These are phyloP conservation scores for Cucumis melo DNA, from an alignment of 306 rosid genomes.

Conservation along the genomic window DNA sequence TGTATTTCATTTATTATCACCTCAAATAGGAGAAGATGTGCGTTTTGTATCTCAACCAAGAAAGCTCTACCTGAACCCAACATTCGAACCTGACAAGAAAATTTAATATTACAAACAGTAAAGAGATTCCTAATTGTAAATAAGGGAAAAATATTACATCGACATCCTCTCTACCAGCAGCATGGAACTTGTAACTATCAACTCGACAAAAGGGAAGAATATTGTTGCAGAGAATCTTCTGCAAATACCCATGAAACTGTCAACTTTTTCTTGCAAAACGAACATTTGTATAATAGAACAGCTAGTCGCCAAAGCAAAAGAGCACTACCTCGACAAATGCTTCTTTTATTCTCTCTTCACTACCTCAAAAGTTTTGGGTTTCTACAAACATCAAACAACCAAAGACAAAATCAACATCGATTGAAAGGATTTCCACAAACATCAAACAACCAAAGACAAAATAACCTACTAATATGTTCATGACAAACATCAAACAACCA, in stretches of 20 bases:
- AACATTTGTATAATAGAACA: conserved; percentile 2
- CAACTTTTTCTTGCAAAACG: conserved; percentile 13
- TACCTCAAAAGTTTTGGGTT: no score
- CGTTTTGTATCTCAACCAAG: conserved; percentile 77
- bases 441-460: no score
- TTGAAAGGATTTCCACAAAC: no score
- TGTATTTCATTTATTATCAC: conserved; percentile 29
- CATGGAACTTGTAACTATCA: conserved; percentile 83
- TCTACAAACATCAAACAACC: no score
- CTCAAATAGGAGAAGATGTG: conserved; percentile 43
- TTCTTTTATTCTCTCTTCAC: conserved; percentile 93
- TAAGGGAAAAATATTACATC: conserved; percentile 58
- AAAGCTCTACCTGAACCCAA: conserved; percentile 92
- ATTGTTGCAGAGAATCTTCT: conserved; percentile 69
- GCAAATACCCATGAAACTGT: conserved; percentile 14
- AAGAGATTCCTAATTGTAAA: conserved; percentile 10
- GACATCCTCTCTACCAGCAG: conserved; percentile 95
- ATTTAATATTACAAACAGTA: not conserved
- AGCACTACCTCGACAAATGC: conserved; percentile 78
- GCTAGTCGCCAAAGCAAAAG: conserved; percentile 2
- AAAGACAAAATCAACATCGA: no score
- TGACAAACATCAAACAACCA: no score
- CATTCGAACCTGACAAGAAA: conserved; percentile 67
- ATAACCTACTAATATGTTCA: no score
- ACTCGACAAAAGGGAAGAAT: conserved; percentile 58